Conservation (phyloP, 2,329 filamentous ascomycete species). For the Tolypocladium paradoxum region DNA sequence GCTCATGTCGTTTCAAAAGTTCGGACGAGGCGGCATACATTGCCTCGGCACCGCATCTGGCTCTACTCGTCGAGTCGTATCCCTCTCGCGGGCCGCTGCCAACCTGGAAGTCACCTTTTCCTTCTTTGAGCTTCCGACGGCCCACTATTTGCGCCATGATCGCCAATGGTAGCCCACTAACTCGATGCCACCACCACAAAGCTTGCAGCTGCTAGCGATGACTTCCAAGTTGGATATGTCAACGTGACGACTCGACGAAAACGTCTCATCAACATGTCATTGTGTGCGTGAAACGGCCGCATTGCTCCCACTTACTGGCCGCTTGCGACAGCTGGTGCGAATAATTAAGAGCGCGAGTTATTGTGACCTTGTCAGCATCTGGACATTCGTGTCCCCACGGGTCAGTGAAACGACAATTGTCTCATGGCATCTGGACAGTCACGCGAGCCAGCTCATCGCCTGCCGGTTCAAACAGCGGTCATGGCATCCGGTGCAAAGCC, state of each 20-base stretch:
- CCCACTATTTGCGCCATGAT: background rate
- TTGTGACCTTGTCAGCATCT: background rate
- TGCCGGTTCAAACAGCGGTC: slow-evolving; percentile 4
- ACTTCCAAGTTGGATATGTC: background rate
- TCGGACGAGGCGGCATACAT: background rate
- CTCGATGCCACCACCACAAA: background rate
- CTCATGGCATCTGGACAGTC: background rate
- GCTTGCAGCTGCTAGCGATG: background rate
- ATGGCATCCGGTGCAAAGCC: slow-evolving; percentile 23
- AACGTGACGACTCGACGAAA: background rate
- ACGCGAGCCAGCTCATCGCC: background rate
- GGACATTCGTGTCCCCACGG: background rate
- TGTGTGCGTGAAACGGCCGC: background rate
- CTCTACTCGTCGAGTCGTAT: too few relatives aligned
- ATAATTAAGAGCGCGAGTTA: background rate
- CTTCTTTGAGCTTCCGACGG: background rate
- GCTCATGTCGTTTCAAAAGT: background rate
- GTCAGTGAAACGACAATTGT: background rate
- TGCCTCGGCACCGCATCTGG: background rate
- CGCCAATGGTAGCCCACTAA: background rate
- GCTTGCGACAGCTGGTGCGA: background rate
- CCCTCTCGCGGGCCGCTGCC: background rate
- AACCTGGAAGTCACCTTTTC: too few relatives aligned
- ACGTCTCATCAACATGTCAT: background rate
- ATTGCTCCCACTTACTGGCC: background rate